Percentiles rank a stretch among this genome's conserved stretches.
These are phyloP conservation scores for Emmonsiellopsis sp. DNA, from an alignment of 2,329 filamentous ascomycete species.

Conservation along the genomic window DNA sequence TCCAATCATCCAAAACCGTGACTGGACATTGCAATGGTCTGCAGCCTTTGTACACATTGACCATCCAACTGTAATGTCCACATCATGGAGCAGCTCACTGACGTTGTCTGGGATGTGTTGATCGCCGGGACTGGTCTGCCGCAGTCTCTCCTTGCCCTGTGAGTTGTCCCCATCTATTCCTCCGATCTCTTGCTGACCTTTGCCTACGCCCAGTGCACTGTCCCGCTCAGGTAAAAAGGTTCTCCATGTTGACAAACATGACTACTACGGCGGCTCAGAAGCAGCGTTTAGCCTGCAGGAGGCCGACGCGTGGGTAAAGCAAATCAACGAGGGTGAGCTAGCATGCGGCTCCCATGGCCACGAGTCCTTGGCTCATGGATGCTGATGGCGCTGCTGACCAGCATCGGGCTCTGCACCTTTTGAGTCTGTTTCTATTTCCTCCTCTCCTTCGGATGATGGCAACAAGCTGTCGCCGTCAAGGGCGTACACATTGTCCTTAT, in stretches of 20 bases:
- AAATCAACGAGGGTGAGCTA: constrained; percentile 31
- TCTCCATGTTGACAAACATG: constrained; percentile 78
- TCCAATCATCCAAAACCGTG: neutral
- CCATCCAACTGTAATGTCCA: neutral
- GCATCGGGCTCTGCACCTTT: constrained; percentile 28
- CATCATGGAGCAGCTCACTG: constrained; percentile 63
- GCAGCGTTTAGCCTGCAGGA: constrained; percentile 80
- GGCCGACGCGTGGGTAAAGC: constrained; percentile 62
- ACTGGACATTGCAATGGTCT: neutral
- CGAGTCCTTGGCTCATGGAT: constrained; percentile 17
- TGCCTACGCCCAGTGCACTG: constrained; percentile 66
- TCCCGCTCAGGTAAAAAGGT: constrained; percentile 88
- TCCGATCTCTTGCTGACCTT: constrained; percentile 45
- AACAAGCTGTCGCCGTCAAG: constrained; percentile 45
- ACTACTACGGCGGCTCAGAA: constrained; percentile 79
- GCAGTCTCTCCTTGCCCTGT: constrained; percentile 74
- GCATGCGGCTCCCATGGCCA: neutral
- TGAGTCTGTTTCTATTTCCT: constrained; percentile 29
- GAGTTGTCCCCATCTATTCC: constrained; percentile 26
- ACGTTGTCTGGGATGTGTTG: constrained; percentile 69
- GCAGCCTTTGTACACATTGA: neutral
- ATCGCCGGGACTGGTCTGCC: constrained; percentile 70
- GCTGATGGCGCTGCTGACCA: constrained; percentile 15
- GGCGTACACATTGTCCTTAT: constrained; percentile 72
- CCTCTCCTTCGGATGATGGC: constrained; percentile 10